Conservation (phyloP, 129 eudicot genomes). For the Helianthus annuus region DNA sequence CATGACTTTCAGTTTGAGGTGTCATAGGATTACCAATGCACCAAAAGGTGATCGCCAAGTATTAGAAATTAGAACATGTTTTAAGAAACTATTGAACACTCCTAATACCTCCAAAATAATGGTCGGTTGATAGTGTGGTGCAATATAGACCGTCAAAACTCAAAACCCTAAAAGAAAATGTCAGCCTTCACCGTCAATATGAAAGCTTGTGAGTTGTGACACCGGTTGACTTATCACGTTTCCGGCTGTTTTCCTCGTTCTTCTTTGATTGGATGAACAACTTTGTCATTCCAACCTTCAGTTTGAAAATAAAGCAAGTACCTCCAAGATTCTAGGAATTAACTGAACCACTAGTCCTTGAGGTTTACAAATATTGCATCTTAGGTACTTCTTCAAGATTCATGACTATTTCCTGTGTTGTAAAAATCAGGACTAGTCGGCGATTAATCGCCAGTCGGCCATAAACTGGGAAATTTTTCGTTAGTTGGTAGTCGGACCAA, state of each 20-base stretch:
- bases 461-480: too few relatives aligned
- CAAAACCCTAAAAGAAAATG: background rate
- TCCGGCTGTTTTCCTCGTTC: background rate
- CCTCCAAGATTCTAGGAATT: background rate
- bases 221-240: background rate
- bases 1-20: too few relatives aligned
- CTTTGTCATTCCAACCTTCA: background rate
- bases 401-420: too few relatives aligned
- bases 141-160: background rate
- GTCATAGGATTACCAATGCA: too few relatives aligned
- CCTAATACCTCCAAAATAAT: background rate
- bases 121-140: background rate
- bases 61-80: too few relatives aligned
- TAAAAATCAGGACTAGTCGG: too few relatives aligned
- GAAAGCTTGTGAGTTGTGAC: slow-evolving; percentile 6
- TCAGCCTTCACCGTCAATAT: slow-evolving; percentile 29
- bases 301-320: background rate
- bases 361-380: too few relatives aligned
- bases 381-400: too few relatives aligned
- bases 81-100: background rate
- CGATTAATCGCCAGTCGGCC: too few relatives aligned
- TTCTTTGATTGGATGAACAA: slow-evolving; percentile 7
- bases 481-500: too few relatives aligned
- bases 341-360: background rate
- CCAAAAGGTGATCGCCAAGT: too few relatives aligned